phyloP scores from a whole-genome alignment of 306 rosid genomes.

The Bauhinia variegata region DNA sequence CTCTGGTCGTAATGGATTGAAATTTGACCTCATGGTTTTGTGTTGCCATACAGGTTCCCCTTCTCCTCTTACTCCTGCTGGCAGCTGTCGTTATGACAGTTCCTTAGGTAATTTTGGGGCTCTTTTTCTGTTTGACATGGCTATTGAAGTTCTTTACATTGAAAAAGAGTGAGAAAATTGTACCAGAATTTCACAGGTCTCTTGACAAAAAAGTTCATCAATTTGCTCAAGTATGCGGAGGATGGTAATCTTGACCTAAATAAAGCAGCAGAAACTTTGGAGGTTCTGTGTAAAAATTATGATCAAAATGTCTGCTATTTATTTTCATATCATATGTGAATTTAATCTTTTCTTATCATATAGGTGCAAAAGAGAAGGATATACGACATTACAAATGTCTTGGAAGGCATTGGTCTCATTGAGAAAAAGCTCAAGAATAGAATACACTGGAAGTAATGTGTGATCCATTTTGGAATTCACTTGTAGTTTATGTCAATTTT shows the following conservation, averaged over 20 bases:
- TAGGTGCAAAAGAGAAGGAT: conserved; percentile 99
- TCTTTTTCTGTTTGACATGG: conserved; percentile 26
- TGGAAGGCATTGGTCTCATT: conserved; percentile 99
- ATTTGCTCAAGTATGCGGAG: conserved; percentile 88
- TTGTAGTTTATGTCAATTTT: conserved; percentile 26
- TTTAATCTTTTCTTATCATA: conserved; percentile 29
- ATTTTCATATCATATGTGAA: conserved; percentile 35
- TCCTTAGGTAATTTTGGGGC: conserved; percentile 73
- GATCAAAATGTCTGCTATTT: conserved; percentile 20
- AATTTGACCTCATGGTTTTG: conserved; percentile 34
- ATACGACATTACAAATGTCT: conserved; percentile 95
- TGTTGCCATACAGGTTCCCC: conserved; percentile 66
- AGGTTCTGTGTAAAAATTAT: conserved; percentile 51
- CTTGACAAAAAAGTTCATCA: conserved; percentile 91
- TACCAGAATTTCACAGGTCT: conserved; percentile 68
- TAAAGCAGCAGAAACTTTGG: conserved; percentile 93
- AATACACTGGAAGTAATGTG: conserved; percentile 92
- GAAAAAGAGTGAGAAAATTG: conserved; percentile 41
- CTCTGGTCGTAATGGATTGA: conserved; percentile 2
- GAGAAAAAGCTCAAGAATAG: conserved; percentile 96
- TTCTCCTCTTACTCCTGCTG: conserved; percentile 89
- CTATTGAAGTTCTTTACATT: conserved; percentile 28
- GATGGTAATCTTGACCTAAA: conserved; percentile 96
- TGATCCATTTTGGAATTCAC: conserved; percentile 29
- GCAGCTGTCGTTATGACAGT: conserved; percentile 91